Base-by-base conservation (phyloP, 495 filamentous ascomycete genomes). In the Talaromyces borbonicus region DNA sequence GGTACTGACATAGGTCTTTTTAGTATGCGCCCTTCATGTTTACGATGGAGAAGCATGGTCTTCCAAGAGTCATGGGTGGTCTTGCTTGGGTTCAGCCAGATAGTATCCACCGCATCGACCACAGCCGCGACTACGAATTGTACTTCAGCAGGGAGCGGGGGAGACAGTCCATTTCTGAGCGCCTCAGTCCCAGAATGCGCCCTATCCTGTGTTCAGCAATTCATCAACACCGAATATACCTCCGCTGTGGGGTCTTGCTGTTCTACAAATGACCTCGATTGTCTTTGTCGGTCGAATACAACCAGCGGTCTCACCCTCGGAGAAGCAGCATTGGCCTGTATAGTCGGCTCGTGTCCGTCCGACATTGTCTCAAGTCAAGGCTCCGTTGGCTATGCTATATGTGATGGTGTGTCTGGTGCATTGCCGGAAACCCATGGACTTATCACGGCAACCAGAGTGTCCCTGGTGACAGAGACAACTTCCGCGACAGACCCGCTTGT, bases 241-340 rank as follows among this genome's bases (percentile, higher is more conserved):
- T 52, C 52, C 11, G 61, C n/a, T n/a, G n/a, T n/a, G n/a, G n/a
- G 61, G 46, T 56, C 54, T 48, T 80, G 76, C 56, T 65, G 67
- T n/a, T 52, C 55, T 42, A 60, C 61, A 15, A 67, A 69, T 26
- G 65, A 77, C 31, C 56, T 84, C 49, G 60, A 65, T 49, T 87
- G 83, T 53, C 64, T 87, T 7, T 89, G 84, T 55, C 61, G 64
- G 27, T 69, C 71, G 30, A 66, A 67, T 36, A 81, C 75, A n/a
- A 57, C 53, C 8, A 73, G 71, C 46, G 81, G 80, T 24, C 80
- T 80, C 47, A 85, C 84, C 0, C 45, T 90, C 38, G 83, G 83
- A 8, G 84, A 87, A 59, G 81, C 71, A 5, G 79, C 75, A 7
- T 56, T 84, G 46, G 72, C 74, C 48, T 89, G 84, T 56, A 69